Conservation (phyloP, 805 yeast species). For the Starmerella sp. region DNA sequence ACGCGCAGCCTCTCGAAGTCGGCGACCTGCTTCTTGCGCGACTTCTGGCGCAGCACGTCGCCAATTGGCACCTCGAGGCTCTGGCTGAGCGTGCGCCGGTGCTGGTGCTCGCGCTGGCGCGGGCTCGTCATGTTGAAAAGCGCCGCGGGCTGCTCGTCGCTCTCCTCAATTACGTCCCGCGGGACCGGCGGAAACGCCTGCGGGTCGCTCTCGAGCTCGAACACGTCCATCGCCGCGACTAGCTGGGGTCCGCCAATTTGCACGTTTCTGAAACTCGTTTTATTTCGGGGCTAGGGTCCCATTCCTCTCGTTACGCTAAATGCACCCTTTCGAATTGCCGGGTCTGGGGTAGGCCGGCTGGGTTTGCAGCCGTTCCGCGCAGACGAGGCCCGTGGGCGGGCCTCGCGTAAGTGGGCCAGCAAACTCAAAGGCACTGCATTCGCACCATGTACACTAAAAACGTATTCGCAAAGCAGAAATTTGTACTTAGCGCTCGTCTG, state of each 20-base stretch:
- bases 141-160: not conserved
- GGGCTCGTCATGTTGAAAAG: not conserved
- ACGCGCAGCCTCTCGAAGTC: conserved; percentile 71
- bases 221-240: conserved; percentile 15
- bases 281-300: not conserved
- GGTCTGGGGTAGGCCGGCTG: not conserved
- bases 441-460: no score
- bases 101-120: conserved; percentile 8
- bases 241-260: not conserved
- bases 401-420: no score
- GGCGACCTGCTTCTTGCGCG: conserved; percentile 24
- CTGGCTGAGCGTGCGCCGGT: conserved; percentile 15
- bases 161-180: not conserved
- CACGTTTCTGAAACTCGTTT: not conserved
- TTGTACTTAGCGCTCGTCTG: no score
- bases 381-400: no score
- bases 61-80: conserved; percentile 43
- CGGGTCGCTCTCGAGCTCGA: conserved; percentile 17
- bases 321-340: not conserved
- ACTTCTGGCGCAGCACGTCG: conserved; percentile 17
- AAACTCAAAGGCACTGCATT: no score
- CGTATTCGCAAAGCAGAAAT: no score
- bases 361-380: no score
- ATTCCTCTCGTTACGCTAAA: not conserved
- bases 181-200: conserved; percentile 1